Evolutionary conservation across 768 basidiomycete genomes (phyloP).

Genomic region (Hirschioporus abietinus): DNA sequence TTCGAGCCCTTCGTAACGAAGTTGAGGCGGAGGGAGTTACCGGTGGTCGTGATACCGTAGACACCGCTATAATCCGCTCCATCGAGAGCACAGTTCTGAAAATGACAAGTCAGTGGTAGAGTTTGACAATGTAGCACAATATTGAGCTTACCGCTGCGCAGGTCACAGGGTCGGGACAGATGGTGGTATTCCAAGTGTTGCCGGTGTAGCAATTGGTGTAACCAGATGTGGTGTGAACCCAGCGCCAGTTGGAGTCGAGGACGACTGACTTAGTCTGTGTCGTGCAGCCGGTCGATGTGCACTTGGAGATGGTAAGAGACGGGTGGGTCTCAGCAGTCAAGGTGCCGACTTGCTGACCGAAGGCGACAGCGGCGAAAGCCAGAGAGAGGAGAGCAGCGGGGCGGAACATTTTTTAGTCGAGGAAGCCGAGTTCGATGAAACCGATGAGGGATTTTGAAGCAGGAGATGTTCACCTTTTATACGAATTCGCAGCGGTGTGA

Average conservation of each 20-base stretch:
- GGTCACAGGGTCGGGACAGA: slow-evolving; percentile 44
- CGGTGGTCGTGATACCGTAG: slow-evolving; percentile 29
- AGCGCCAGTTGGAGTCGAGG: slow-evolving; percentile 51
- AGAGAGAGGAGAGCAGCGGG: slow-evolving; percentile 23
- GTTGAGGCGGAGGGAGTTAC: slow-evolving; percentile 26
- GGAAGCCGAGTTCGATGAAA: neutral
- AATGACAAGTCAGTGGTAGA: neutral
- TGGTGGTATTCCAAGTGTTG: slow-evolving; percentile 46
- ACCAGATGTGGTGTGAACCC: slow-evolving; percentile 28
- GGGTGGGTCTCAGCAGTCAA: slow-evolving; percentile 44
- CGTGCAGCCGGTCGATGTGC: slow-evolving; percentile 38
- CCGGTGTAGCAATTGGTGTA: slow-evolving; percentile 47
- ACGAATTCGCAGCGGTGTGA: neutral
- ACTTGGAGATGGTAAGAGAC: slow-evolving; percentile 39
- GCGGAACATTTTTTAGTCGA: slow-evolving; percentile 22
- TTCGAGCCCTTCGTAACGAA: slow-evolving; percentile 22
- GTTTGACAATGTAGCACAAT: neutral
- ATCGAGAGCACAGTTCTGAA: slow-evolving; percentile 15
- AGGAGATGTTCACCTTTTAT: neutral
- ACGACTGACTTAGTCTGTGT: slow-evolving; percentile 29
- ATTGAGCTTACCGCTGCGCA: slow-evolving; percentile 29
- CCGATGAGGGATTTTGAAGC: neutral
- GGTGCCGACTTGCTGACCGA: slow-evolving; percentile 48
- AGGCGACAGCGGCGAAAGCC: slow-evolving; percentile 31
- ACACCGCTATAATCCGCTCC: slow-evolving; percentile 29